Percentiles rank a stretch among this genome's conserved stretches.
Conservation (phyloP, 2,329 filamentous ascomycete species). For the Aspergillus tanneri region DNA sequence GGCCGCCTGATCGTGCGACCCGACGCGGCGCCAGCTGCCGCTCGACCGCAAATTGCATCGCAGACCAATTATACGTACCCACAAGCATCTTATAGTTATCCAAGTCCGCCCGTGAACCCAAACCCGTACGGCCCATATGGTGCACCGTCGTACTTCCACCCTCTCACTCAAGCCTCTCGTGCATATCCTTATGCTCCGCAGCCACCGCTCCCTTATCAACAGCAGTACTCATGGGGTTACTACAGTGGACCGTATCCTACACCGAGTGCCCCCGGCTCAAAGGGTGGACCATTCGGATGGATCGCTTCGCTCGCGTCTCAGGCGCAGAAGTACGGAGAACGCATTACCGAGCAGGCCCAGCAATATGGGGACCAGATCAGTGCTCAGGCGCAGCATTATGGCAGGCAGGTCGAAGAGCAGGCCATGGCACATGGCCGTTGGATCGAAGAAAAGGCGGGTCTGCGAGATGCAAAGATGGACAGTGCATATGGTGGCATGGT, state of each 20-base stretch:
- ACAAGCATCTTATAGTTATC: constrained; percentile 15
- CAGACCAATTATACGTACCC: constrained; percentile 8
- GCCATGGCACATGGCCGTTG: constrained; percentile 39
- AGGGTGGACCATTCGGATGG: constrained; percentile 34
- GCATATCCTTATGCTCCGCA: constrained; percentile 26
- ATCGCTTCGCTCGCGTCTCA: constrained; percentile 36
- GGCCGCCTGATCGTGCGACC: constrained; percentile 6
- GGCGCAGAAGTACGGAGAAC: constrained; percentile 43
- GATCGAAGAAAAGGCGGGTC: constrained; percentile 39
- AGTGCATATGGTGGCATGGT: constrained; percentile 19
- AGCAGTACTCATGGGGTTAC: constrained; percentile 29
- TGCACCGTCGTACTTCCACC: constrained; percentile 23
- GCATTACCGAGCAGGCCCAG: constrained; percentile 36
- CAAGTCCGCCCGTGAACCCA: constrained; percentile 15
- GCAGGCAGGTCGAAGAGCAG: constrained; percentile 40
- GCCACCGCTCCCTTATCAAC: constrained; percentile 21
- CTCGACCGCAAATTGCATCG: constrained; percentile 12
- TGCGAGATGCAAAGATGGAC: constrained; percentile 29
- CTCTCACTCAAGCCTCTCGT: constrained; percentile 18
- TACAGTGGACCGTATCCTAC: constrained; percentile 27
- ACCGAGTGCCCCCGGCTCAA: constrained; percentile 21
- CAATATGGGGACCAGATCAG: constrained; percentile 36
- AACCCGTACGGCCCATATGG: constrained; percentile 22
- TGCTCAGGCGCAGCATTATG: constrained; percentile 37
- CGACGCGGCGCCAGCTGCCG: constrained; percentile 4